Evolutionary conservation across 257 asterid genomes (phyloP).

Genomic region (Solanum gracilifrons): DNA sequence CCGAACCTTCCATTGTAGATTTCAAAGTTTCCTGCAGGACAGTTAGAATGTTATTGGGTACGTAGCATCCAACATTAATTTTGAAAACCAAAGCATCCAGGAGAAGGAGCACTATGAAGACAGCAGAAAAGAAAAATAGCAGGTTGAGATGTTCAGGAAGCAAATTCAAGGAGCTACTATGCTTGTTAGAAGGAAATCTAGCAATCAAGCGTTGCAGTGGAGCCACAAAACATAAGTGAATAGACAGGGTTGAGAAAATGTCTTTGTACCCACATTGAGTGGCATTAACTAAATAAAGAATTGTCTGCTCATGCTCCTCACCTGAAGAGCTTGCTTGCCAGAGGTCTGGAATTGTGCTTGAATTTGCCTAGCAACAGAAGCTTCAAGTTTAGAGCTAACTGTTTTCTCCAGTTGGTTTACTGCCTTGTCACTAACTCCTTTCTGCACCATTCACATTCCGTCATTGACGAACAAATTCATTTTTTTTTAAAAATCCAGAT

Average conservation of each 20-base stretch:
- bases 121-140: neutral
- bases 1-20: conserved; percentile 70
- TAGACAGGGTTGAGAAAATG: neutral
- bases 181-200: neutral
- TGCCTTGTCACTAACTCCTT: conserved; percentile 90
- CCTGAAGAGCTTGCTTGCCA: conserved; percentile 97
- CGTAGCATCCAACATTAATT: neutral
- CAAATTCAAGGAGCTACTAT: neutral
- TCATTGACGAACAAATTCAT: neutral
- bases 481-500: neutral
- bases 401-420: conserved; percentile 85
- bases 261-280: neutral
- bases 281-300: neutral
- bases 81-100: neutral
- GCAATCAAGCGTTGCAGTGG: neutral
- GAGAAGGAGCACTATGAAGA: neutral
- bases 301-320: conserved; percentile 10
- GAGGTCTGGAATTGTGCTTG: conserved; percentile 88
- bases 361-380: conserved; percentile 71
- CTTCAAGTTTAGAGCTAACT: conserved; percentile 73
- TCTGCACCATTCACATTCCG: conserved; percentile 41
- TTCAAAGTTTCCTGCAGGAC: conserved; percentile 72
- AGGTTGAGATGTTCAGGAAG: neutral
- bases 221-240: neutral
- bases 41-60: neutral